These are phyloP conservation scores for Euphorbia pulcherrima DNA, from an alignment of 345 rosid genomes.

Conservation along the genomic window DNA sequence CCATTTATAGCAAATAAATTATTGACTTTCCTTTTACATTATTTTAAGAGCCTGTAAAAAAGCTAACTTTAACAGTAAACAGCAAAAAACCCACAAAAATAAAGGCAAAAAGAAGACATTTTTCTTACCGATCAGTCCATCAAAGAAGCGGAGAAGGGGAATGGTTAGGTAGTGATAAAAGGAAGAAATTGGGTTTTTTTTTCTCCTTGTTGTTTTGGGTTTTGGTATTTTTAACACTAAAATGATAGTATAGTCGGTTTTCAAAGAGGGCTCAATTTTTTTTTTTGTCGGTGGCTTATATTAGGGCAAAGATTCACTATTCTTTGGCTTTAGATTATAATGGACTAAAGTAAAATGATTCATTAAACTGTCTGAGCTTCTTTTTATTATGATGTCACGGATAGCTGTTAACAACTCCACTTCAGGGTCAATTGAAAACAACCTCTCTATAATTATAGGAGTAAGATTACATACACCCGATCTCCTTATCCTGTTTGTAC, in stretches of 20 bases:
- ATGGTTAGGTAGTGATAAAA: background rate
- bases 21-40: background rate
- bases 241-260: background rate
- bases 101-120: background rate
- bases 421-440: no score
- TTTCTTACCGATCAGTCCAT: background rate
- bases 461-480: no score
- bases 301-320: no score
- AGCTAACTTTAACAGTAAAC: background rate
- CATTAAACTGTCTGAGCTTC: no score
- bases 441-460: no score
- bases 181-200: background rate
- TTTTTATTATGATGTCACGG: no score
- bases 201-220: background rate
- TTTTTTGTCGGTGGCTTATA: constrained; percentile 10
- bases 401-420: no score
- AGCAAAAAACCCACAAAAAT: background rate
- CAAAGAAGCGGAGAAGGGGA: background rate
- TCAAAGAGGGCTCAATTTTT: background rate
- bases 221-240: background rate
- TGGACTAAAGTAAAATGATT: no score
- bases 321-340: no score
- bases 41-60: background rate
- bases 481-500: no score
- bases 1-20: constrained; percentile 9